phyloP scores from a whole-genome alignment of 1,139 yeast species.

The Suhomyces anneliseae region DNA sequence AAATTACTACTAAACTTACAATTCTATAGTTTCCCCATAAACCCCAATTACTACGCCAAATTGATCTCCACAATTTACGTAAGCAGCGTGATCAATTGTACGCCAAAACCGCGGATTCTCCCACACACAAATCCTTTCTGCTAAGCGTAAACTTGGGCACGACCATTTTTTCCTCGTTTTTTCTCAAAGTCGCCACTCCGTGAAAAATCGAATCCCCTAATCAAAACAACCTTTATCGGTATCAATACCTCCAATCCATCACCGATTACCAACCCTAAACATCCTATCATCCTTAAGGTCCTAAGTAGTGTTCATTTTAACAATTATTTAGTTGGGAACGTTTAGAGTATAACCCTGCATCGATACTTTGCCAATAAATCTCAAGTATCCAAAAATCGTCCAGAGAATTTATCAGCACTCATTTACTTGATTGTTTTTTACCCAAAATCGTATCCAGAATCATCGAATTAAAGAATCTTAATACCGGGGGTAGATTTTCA shows the following conservation, averaged over 20 bases:
- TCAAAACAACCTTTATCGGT: constrained; percentile 14
- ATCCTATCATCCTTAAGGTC: constrained; percentile 5
- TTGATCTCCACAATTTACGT: constrained; percentile 5
- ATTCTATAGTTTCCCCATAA: too few species aligned
- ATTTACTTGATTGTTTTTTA: constrained; percentile 25
- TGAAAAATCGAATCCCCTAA: constrained; percentile 14
- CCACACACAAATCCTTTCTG: neutral
- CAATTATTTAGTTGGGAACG: constrained; percentile 11
- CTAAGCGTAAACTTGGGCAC: constrained; percentile 10
- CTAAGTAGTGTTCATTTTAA: constrained; percentile 5
- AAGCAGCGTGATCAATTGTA: neutral
- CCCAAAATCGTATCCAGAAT: constrained; percentile 1
- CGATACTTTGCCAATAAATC: constrained; percentile 6
- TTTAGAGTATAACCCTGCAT: constrained; percentile 12
- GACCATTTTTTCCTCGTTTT: constrained; percentile 9
- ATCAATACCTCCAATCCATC: constrained; percentile 11
- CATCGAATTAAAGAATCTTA: neutral
- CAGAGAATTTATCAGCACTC: constrained; percentile 21
- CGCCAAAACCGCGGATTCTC: neutral
- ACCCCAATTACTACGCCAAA: too few species aligned
- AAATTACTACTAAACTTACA: too few species aligned
- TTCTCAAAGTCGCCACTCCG: constrained; percentile 17
- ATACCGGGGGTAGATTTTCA: constrained; percentile 8
- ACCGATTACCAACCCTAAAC: constrained; percentile 13
- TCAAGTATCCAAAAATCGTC: constrained; percentile 5